Percentiles rank a stretch among this genome's conserved stretches.
Conservation (phyloP, 345 rosid genomes). For the Jatropha curcas region DNA sequence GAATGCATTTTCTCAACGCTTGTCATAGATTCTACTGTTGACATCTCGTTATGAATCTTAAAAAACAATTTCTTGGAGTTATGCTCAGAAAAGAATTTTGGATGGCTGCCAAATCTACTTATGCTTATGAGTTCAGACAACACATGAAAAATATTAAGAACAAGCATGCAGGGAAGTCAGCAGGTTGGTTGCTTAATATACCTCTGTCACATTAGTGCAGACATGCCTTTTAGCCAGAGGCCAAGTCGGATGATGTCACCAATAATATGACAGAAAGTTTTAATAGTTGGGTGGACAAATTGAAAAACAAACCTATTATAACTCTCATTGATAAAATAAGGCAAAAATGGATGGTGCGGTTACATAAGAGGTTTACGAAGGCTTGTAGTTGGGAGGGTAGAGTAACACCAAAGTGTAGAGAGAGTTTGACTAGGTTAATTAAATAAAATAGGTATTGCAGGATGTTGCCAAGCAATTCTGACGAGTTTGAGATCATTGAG, state of each 20-base stretch:
- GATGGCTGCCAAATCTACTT: background rate
- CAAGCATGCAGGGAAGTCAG: background rate
- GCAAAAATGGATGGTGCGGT: background rate
- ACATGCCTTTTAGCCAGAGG: background rate
- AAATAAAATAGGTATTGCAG: too few relatives aligned
- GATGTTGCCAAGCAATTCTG: too few relatives aligned
- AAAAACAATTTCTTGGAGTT: background rate
- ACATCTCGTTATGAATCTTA: background rate
- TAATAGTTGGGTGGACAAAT: background rate
- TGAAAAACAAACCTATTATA: background rate
- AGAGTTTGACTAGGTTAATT: too few relatives aligned
- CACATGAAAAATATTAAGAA: background rate
- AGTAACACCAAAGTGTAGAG: too few relatives aligned
- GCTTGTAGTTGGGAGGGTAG: too few relatives aligned
- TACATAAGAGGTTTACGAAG: background rate
- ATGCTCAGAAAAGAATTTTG: background rate
- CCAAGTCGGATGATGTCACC: background rate
- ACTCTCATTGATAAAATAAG: background rate
- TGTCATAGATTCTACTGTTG: background rate
- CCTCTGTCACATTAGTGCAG: background rate
- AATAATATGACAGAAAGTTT: too few relatives aligned
- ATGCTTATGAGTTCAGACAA: background rate
- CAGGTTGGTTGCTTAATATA: background rate
- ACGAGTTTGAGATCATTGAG: too few relatives aligned
- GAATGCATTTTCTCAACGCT: background rate